Evolutionary conservation across 805 yeast species (phyloP), one percentile per base, ranked within the genome.

Genomic region (Priceomyces fermenticarens): DNA sequence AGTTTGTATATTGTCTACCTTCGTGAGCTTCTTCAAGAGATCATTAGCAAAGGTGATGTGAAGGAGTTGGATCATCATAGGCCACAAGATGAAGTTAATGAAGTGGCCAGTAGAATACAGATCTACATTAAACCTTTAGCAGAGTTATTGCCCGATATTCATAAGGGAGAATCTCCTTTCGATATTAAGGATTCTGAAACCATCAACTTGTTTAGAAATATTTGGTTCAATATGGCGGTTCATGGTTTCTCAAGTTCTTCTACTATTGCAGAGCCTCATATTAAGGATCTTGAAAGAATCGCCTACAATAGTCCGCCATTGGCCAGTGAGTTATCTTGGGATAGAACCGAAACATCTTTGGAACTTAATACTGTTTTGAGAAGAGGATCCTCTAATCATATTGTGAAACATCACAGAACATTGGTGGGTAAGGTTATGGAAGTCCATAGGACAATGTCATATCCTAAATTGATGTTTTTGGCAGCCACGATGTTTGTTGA

Each of bases 141-240:
- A 0, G 72, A 70, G 16, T 62, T 90, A 30, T 64, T 90, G 41
- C 96, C 97, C 3, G 64, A 68, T 29, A 69, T 73, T 5, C 68
- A 70, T 27, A 42, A 34, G 10, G 62, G 59, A 23, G 72, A 73
- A 23, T 49, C 56, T 4, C 80, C 85, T 0, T 73, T 53, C 59
- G 49, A 54, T 15, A 63, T 65, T 12, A 51, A 57, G 7, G 78
- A 83, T 47, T 77, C 78, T 30, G 67, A 66, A 2, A 66, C 80
- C 1, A 66, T 80, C 36, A 72, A 75, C 35, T 67, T 82, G 44
- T 88, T 91, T 69, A 77, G 95, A 55, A 85, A 93, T 60, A 80
- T 88, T 33, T 93, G 99, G 99, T 88, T 88, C 60, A 93, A 91
- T 55, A 71, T 93, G 73, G 91, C 83, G 3, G 85, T 90, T 20